Conservation (phyloP, 2,329 filamentous ascomycete genomes). For the Ophiocordyceps camponoti-rufipedis region DNA sequence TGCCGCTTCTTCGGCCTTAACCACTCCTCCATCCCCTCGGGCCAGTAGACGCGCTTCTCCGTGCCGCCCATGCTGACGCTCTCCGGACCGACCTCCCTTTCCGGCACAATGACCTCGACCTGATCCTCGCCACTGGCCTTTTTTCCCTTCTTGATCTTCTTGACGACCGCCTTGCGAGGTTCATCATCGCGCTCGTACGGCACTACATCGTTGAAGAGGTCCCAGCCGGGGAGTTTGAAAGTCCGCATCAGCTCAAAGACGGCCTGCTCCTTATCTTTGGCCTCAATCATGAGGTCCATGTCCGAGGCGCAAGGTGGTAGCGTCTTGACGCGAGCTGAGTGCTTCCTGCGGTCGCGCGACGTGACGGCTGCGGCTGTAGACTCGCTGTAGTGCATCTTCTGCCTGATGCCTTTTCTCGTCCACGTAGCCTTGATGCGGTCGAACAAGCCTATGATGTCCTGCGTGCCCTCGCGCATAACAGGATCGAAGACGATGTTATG, state of each 20-base stretch:
- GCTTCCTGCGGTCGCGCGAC: slow-evolving; percentile 61
- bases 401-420: slow-evolving; percentile 65
- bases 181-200: slow-evolving; percentile 65
- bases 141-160: slow-evolving; percentile 18
- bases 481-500: slow-evolving; percentile 85
- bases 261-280: slow-evolving; percentile 94
- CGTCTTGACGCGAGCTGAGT: slow-evolving; percentile 60
- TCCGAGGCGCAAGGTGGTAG: slow-evolving; percentile 65
- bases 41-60: slow-evolving; percentile 76
- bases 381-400: slow-evolving; percentile 97
- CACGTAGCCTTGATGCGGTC: slow-evolving; percentile 70
- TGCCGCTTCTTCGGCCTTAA: slow-evolving; percentile 61
- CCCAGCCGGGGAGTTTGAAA: slow-evolving; percentile 66
- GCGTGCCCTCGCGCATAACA: slow-evolving; percentile 61
- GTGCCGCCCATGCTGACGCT: slow-evolving; percentile 78
- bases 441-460: slow-evolving; percentile 58
- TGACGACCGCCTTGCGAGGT: slow-evolving; percentile 25
- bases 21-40: slow-evolving; percentile 79
- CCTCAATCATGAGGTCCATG: slow-evolving; percentile 98
- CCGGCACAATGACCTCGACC: slow-evolving; percentile 10
- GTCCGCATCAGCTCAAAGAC: slow-evolving; percentile 86
- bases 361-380: slow-evolving; percentile 48
- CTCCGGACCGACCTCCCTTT: slow-evolving; percentile 37
- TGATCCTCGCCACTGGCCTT: slow-evolving; percentile 19
- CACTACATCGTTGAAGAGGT: slow-evolving; percentile 58